Evolutionary conservation across 345 rosid species (phyloP).

Genomic region (Syzygium oleosum): DNA sequence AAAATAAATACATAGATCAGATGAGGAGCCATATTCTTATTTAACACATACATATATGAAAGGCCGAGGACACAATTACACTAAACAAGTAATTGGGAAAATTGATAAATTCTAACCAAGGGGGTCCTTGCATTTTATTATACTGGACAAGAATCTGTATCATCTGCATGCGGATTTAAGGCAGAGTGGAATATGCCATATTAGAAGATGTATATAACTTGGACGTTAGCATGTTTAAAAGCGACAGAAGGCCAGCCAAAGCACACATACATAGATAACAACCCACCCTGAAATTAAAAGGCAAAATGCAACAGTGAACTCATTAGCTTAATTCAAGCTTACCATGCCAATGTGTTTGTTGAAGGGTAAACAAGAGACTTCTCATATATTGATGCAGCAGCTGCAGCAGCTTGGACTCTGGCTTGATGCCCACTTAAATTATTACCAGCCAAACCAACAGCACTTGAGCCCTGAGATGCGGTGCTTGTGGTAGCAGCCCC

Average conservation of each 20-base stretch:
- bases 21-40: not conserved
- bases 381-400: conserved; percentile 78
- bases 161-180: not conserved
- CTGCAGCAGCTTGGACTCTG: conserved; percentile 75
- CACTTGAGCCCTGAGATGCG: conserved; percentile 36
- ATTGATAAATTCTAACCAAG: not conserved
- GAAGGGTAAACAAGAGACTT: conserved; percentile 81
- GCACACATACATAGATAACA: not conserved
- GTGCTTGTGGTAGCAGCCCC: conserved; percentile 37
- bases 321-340: conserved; percentile 8
- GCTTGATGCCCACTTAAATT: conserved; percentile 55
- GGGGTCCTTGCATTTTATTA: not conserved
- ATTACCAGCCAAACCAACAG: conserved; percentile 18
- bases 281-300: not conserved
- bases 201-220: not conserved
- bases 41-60: not conserved
- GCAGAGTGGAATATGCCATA: not conserved
- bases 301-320: not conserved
- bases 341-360: conserved; percentile 58
- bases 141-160: not conserved
- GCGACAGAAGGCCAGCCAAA: not conserved
- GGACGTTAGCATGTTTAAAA: not conserved
- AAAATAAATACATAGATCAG: not conserved
- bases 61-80: not conserved
- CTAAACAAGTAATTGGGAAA: not conserved